Conservation (phyloP, 768 basidiomycete species). For the Cubamyces sp. region DNA sequence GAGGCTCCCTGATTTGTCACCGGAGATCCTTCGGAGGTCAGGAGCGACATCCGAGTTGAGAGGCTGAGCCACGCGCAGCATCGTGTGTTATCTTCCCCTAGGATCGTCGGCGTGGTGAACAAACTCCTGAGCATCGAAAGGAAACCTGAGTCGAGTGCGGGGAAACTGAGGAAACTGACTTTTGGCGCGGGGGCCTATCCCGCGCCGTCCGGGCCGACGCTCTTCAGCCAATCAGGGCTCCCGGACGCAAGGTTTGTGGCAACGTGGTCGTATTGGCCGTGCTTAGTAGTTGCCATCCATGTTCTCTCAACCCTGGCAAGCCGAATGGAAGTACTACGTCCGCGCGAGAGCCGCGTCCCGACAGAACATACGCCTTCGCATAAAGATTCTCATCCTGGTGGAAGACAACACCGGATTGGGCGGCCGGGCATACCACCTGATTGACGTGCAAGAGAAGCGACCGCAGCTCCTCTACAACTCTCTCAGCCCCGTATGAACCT, state of each 20-base stretch:
- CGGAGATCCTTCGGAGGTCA: background rate
- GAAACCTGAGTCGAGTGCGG: background rate
- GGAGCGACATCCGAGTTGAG: conserved; percentile 12
- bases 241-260: too few species aligned
- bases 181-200: background rate
- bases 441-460: conserved; percentile 3
- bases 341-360: conserved; percentile 4
- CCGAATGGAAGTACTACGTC: too few species aligned
- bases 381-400: background rate
- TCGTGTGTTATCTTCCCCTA: background rate
- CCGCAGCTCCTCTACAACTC: background rate
- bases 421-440: conserved; percentile 8
- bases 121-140: background rate
- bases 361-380: background rate
- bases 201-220: conserved; percentile 4
- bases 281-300: too few species aligned
- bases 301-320: too few species aligned
- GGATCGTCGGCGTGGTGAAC: conserved; percentile 8
- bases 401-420: conserved; percentile 8
- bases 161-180: background rate
- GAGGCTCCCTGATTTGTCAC: too few species aligned
- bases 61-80: too few species aligned
- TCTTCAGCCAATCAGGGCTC: conserved; percentile 2
- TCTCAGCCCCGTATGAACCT: conserved; percentile 2
- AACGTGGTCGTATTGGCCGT: too few species aligned